Percentiles rank a stretch among this genome's conserved stretches.
These are phyloP conservation scores for Boechera retrofracta DNA, from an alignment of 345 rosid genomes.

Conservation along the genomic window DNA sequence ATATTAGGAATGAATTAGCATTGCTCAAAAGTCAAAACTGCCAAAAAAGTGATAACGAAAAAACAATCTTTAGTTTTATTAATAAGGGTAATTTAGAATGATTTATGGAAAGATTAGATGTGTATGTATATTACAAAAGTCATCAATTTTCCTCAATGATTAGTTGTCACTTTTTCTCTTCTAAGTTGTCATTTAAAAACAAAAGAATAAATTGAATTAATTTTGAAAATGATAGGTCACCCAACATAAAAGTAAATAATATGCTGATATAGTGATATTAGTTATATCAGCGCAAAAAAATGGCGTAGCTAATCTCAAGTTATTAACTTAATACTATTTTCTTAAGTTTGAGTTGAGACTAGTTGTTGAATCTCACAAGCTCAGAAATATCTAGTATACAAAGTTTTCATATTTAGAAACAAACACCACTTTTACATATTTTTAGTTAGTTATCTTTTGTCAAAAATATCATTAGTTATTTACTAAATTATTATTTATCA, in stretches of 20 bases:
- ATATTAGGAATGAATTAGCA: background rate
- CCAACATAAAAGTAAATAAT: background rate
- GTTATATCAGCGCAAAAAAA: background rate
- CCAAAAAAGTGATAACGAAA: background rate
- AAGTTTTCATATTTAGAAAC: background rate
- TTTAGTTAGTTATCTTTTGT: too few species aligned
- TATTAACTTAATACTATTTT: background rate
- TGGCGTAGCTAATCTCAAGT: background rate
- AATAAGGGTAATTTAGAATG: background rate
- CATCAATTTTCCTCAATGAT: background rate
- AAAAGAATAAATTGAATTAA: background rate
- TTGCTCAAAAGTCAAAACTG: background rate
- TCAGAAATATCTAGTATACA: background rate
- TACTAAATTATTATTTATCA: too few species aligned
- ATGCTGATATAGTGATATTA: too few species aligned
- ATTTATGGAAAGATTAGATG: conserved; percentile 3
- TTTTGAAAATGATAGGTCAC: background rate
- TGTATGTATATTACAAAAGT: background rate
- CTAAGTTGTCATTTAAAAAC: background rate
- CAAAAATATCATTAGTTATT: too few species aligned
- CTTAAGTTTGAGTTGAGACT: background rate
- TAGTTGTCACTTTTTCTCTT: background rate
- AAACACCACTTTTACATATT: background rate
- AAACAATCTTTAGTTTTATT: background rate
- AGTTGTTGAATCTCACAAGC: background rate